These are phyloP conservation scores for Pseudocercospora musae DNA, from an alignment of 2,329 filamentous ascomycete genomes.

Conservation along the genomic window DNA sequence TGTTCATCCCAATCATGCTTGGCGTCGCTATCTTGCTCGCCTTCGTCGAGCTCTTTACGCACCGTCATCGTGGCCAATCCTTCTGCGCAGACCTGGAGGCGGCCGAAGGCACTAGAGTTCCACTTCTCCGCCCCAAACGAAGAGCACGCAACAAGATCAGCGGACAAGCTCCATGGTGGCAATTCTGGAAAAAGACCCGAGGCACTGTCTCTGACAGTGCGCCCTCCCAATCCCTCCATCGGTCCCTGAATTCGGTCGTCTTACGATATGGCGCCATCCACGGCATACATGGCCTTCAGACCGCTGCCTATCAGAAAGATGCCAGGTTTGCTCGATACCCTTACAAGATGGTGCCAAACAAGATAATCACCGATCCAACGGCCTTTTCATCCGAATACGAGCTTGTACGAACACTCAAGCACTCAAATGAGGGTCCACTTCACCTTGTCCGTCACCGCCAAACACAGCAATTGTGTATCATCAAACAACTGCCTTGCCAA, in stretches of 20 bases:
- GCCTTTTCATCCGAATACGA: constrained; percentile 7
- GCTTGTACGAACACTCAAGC: constrained; percentile 4
- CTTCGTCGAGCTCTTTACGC: background rate
- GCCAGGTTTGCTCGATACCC: background rate
- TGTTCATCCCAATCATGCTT: background rate
- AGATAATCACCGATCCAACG: background rate
- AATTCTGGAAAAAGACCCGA: background rate
- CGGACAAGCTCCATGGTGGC: background rate
- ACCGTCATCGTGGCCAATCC: background rate
- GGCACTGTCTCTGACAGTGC: background rate
- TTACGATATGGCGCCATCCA: background rate
- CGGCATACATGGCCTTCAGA: background rate
- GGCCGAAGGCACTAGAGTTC: background rate
- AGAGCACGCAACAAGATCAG: background rate
- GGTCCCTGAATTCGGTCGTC: background rate
- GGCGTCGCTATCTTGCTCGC: background rate
- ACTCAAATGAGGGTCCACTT: constrained; percentile 8
- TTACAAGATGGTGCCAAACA: background rate
- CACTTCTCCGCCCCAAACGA: background rate
- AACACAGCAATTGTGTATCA: constrained; percentile 10
- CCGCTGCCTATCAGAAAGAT: background rate
- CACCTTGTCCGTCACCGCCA: constrained; percentile 9
- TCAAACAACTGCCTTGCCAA: constrained; percentile 14
- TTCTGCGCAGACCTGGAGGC: background rate
- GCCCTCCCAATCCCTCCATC: background rate